Evolutionary conservation across 1,284 basidiomycete species (phyloP), one percentile per base, ranked within the genome.

Genomic region (Irpex sp.): DNA sequence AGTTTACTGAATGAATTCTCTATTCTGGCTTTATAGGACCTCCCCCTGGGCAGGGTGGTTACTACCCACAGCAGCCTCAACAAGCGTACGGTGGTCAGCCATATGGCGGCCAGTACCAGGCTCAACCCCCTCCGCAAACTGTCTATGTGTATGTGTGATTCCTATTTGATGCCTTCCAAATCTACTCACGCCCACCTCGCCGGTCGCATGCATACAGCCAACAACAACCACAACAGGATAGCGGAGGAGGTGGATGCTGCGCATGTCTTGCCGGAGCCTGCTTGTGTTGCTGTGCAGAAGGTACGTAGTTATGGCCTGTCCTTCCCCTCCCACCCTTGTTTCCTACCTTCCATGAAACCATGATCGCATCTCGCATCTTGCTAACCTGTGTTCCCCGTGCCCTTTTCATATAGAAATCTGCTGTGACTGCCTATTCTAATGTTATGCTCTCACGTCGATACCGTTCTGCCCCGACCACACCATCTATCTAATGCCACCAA

Each of bases 391-490:
- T 60, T 60, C 61, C 57, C 52, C 52, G 52, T 54, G n/a, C 10
- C 18, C 23, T 49, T n/a, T 14, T 14, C 42, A 45, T 52, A 56
- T 73, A 90, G 88, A 90, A 76, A 71, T 90, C 9, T 80, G 80
- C 58, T 88, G 87, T 73, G 88, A 88, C 61, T 90, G 88, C 72
- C 73, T 90, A 62, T 83, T 88, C 77, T 90, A 73, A 60, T 96
- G 96, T 19, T 99, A 96, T 94, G 82, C 91, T 54, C 94, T 98
- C 80, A 84, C 86, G 61, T 96, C 97, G 42, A 75, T 77, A 66
- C 80, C 98, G 53, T 92, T 97, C 75, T 90, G 93, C 55, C 99
- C 96, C 73, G 95, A 99, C 83, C 97, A 99, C 77, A 85, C 93
- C 64, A 91, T 90, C 91, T 90, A 77, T 69, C 78, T 74, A 55